Percentiles rank a stretch among this genome's conserved stretches.
Conservation (phyloP, 2,329 filamentous ascomycete genomes). For the Moelleriella libera region DNA sequence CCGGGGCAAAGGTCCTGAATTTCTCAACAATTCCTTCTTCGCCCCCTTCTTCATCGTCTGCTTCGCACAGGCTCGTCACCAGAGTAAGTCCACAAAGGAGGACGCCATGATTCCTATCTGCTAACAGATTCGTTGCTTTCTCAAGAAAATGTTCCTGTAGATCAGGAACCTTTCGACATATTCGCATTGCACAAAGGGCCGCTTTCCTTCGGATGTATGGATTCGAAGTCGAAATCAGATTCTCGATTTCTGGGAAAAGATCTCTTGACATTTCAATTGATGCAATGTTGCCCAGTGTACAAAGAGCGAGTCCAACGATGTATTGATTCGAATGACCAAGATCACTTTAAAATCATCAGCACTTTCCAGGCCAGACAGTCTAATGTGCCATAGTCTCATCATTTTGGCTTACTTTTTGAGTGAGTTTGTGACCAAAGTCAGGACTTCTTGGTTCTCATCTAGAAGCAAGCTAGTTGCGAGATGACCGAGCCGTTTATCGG, state of each 20-base stretch:
- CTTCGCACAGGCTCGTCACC: conserved; percentile 84
- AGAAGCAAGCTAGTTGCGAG: conserved; percentile 89
- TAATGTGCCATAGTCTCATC: background rate
- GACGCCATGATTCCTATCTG: conserved; percentile 92
- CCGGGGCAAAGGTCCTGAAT: conserved; percentile 75
- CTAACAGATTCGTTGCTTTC: conserved; percentile 75
- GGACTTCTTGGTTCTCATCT: conserved; percentile 96
- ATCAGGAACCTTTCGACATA: conserved; percentile 95
- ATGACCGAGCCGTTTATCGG: conserved; percentile 92
- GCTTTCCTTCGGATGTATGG: conserved; percentile 98
- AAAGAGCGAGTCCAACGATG: conserved; percentile 89
- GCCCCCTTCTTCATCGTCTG: conserved; percentile 83
- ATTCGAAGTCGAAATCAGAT: conserved; percentile 79
- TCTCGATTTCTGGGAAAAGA: conserved; percentile 91
- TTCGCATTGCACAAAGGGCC: conserved; percentile 96
- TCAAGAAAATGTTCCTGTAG: conserved; percentile 94
- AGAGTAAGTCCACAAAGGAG: conserved; percentile 83
- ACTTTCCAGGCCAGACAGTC: background rate
- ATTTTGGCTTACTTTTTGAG: conserved; percentile 65
- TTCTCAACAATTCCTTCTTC: conserved; percentile 82
- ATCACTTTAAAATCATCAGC: conserved; percentile 44
- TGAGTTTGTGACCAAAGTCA: conserved; percentile 95
- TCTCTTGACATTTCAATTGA: conserved; percentile 98
- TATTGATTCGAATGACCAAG: conserved; percentile 97
- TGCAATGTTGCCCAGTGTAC: conserved; percentile 93